These are phyloP conservation scores for Arthrobotrys sinensis DNA, from an alignment of 2,329 filamentous ascomycete species.

Conservation along the genomic window DNA sequence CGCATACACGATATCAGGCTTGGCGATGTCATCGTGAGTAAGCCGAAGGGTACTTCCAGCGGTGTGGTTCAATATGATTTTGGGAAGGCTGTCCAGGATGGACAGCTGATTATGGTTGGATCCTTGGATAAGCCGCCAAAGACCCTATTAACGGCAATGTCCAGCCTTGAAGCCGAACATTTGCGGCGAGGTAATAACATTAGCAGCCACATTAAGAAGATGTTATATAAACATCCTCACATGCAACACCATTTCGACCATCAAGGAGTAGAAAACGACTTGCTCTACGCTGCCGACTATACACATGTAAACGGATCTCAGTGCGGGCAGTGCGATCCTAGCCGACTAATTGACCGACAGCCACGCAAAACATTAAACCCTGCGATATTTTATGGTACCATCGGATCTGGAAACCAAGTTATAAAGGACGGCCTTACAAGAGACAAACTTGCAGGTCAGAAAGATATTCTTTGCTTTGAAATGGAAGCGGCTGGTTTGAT, in stretches of 20 bases:
- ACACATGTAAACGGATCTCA: background rate
- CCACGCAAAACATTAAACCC: background rate
- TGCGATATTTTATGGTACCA: constrained; percentile 2
- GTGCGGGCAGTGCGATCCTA: constrained; percentile 7
- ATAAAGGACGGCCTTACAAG: constrained; percentile 11
- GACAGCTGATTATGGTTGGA: constrained; percentile 5
- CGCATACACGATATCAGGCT: constrained; percentile 63
- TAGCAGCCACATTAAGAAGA: background rate
- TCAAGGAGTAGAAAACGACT: background rate
- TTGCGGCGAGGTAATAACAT: constrained; percentile 1
- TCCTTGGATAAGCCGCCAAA: constrained; percentile 22
- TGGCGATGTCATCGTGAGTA: constrained; percentile 58
- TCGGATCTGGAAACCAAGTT: constrained; percentile 21
- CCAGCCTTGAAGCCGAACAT: constrained; percentile 12
- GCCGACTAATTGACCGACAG: background rate
- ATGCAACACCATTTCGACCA: background rate
- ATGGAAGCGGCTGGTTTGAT: constrained; percentile 26
- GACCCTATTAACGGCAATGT: constrained; percentile 9
- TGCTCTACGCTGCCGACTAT: constrained; percentile 9
- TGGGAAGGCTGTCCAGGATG: constrained; percentile 26
- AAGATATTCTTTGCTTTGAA: constrained; percentile 30
- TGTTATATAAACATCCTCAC: constrained; percentile 15
- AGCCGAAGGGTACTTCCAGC: constrained; percentile 18
- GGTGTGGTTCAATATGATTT: constrained; percentile 52
- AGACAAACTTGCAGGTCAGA: constrained; percentile 20